Conservation (phyloP, 768 basidiomycete genomes). For the Auricularia cornea region DNA sequence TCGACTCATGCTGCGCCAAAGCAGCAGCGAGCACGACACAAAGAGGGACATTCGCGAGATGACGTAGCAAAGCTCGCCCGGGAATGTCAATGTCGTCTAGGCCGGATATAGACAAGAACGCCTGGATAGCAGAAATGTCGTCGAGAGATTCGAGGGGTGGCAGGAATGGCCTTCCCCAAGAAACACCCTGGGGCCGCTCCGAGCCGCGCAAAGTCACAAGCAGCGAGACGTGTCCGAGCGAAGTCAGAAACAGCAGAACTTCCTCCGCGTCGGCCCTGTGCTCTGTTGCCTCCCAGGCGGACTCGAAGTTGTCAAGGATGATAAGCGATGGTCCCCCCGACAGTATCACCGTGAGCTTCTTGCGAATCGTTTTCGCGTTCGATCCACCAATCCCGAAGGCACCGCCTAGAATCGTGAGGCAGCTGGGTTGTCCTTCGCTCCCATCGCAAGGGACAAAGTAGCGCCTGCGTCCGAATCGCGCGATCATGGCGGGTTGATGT, state of each 20-base stretch:
- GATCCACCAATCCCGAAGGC: not conserved
- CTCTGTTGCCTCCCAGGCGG: not conserved
- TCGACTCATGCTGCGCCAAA: not conserved
- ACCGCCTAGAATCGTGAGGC: not conserved
- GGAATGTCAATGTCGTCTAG: not conserved
- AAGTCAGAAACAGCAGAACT: not conserved
- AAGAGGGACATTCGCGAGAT: not conserved
- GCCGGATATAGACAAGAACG: not conserved
- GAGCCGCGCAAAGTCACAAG: not conserved
- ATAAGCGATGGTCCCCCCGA: slow-evolving; percentile 11
- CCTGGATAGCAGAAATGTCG: not conserved
- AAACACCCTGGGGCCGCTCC: not conserved
- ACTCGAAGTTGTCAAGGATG: not conserved
- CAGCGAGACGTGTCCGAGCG: not conserved
- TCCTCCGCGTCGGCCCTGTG: not conserved
- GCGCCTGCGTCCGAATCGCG: slow-evolving; percentile 16
- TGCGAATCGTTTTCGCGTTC: not conserved
- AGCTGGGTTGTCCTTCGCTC: not conserved
- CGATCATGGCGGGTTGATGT: slow-evolving; percentile 14
- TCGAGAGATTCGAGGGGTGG: not conserved
- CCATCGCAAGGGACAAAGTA: slow-evolving; percentile 30
- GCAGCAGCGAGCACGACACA: not conserved
- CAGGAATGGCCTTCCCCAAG: not conserved
- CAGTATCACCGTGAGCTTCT: not conserved
- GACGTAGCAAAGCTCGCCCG: not conserved